phyloP scores from a whole-genome alignment of 75 land plant species.

The Larix kaempferi region DNA sequence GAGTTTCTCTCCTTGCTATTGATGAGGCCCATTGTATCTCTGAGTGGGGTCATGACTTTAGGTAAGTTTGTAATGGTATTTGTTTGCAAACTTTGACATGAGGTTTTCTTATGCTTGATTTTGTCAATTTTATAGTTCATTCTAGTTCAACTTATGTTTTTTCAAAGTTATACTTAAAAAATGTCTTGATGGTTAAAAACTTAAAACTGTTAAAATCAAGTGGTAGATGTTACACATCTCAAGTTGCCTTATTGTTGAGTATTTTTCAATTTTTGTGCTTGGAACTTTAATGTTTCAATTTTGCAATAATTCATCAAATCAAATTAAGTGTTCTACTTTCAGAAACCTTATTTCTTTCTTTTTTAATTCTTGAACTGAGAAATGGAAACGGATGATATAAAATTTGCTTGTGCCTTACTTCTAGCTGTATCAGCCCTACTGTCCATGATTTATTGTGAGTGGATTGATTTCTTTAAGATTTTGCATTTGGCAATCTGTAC shows the following conservation, averaged over 20 bases:
- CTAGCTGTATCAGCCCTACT: background rate
- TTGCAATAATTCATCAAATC: background rate
- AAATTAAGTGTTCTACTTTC: background rate
- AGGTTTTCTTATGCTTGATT: background rate
- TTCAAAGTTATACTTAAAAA: background rate
- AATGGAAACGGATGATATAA: no score
- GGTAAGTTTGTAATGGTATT: conserved; percentile 29
- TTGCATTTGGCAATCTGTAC: background rate
- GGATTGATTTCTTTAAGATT: background rate
- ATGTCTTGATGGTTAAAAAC: background rate
- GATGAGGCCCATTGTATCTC: conserved; percentile 95
- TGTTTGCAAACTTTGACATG: background rate
- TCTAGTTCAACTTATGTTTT: conserved; percentile 5
- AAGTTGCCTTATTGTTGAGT: no score
- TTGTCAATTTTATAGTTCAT: conserved; percentile 1
- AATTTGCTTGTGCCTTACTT: no score
- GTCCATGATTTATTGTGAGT: background rate
- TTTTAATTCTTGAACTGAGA: background rate
- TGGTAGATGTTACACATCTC: background rate
- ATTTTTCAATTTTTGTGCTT: no score
- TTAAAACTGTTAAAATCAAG: background rate
- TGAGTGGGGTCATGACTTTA: conserved; percentile 94
- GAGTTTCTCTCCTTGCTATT: conserved; percentile 70
- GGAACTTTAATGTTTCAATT: background rate
- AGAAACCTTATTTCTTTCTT: background rate